phyloP scores from a whole-genome alignment of 225 moss, liverwort and hornwort species.

The Marchantia polymorpha region DNA sequence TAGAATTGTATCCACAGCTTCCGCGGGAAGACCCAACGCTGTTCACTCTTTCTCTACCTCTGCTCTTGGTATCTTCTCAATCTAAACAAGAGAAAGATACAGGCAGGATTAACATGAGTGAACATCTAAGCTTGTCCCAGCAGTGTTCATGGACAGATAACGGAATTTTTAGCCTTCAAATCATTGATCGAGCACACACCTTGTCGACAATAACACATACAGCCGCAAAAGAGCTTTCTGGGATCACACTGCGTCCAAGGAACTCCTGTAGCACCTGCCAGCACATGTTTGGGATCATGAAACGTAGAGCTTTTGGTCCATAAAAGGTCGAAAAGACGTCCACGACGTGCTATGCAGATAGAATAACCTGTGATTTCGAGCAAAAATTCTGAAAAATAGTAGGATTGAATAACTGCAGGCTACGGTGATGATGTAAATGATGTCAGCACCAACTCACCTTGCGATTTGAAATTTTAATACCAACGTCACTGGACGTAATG shows the following conservation, averaged over 20 bases:
- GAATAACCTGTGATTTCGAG: not conserved
- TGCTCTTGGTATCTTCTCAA: constrained; percentile 72
- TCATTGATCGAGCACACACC: constrained; percentile 35
- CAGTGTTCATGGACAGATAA: not conserved
- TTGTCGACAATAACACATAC: constrained; percentile 98
- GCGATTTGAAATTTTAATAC: constrained; percentile 80
- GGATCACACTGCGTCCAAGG: constrained; percentile 56
- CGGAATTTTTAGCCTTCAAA: not conserved
- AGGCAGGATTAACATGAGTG: constrained; percentile 3
- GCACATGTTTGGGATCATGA: not conserved
- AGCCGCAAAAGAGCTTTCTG: constrained; percentile 70
- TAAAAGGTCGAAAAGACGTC: too few species aligned
- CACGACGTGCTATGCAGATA: not conserved
- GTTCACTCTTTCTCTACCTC: constrained; percentile 72
- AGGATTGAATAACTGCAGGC: not conserved
- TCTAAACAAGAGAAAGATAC: constrained; percentile 36
- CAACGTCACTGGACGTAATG: constrained; percentile 73
- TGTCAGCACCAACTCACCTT: constrained; percentile 49
- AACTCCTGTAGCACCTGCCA: constrained; percentile 87
- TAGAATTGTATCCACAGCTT: constrained; percentile 73
- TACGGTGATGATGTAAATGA: not conserved
- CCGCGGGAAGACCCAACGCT: constrained; percentile 56
- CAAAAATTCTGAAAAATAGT: not conserved
- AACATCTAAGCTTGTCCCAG: not conserved
- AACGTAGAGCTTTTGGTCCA: not conserved